Percentiles rank a stretch among this genome's conserved stretches.
phyloP scores from a whole-genome alignment of 306 rosid species.

The Mimosa pudica region DNA sequence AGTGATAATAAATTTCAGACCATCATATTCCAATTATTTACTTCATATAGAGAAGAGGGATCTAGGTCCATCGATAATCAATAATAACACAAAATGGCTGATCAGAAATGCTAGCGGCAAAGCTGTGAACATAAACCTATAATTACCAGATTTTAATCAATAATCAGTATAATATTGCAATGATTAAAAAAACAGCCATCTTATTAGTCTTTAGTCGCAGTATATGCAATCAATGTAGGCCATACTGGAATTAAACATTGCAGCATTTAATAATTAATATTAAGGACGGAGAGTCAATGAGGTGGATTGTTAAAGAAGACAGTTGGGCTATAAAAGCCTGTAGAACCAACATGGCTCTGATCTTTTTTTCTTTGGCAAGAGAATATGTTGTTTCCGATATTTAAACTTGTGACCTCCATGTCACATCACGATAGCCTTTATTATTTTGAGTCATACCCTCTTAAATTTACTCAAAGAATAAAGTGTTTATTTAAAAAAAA shows the following conservation, averaged over 20 bases:
- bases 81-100: neutral
- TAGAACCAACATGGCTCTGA: neutral
- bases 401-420: no score
- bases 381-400: no score
- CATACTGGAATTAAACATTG: conserved; percentile 7
- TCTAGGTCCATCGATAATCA: conserved; percentile 3
- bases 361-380: neutral
- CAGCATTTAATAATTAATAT: conserved; percentile 29
- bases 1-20: neutral
- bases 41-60: neutral
- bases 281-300: neutral
- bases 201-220: neutral
- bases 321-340: neutral
- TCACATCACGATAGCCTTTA: no score
- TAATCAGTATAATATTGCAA: neutral
- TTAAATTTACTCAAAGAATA: neutral
- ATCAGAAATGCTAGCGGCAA: neutral
- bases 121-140: neutral
- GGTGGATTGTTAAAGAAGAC: conserved; percentile 12
- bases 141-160: neutral
- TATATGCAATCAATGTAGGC: conserved; percentile 16
- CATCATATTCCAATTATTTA: neutral
- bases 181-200: neutral
- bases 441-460: no score
- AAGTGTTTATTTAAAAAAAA: neutral